Conservation (phyloP, 1,284 basidiomycete species). For the Melampsora larici-populina region DNA sequence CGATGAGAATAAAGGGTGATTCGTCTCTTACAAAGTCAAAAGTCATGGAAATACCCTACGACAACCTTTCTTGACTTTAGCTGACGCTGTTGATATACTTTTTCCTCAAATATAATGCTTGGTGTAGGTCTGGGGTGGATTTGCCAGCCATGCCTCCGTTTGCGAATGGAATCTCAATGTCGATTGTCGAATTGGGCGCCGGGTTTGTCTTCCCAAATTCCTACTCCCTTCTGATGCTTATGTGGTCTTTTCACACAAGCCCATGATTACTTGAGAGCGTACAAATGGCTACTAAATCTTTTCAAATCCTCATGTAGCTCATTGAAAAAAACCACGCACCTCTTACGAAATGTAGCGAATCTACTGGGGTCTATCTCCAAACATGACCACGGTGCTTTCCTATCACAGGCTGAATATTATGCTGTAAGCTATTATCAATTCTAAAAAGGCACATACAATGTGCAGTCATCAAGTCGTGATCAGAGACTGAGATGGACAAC, state of each 20-base stretch:
- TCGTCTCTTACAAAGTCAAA: no score
- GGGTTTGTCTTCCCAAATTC: slow-evolving; percentile 10
- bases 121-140: no score
- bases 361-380: not conserved
- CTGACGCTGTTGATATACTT: no score
- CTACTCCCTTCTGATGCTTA: not conserved
- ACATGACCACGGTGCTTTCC: not conserved
- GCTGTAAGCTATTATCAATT: slow-evolving; percentile 17
- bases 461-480: no score
- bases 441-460: not conserved
- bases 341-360: slow-evolving; percentile 29
- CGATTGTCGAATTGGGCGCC: slow-evolving; percentile 35
- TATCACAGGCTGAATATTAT: slow-evolving; percentile 41
- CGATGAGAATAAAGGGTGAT: not conserved
- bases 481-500: no score
- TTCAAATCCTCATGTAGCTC: slow-evolving; percentile 1
- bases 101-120: no score
- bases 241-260: no score
- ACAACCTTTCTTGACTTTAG: no score
- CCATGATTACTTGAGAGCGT: no score
- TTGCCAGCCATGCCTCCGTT: not conserved
- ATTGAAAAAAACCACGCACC: slow-evolving; percentile 40
- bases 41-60: no score
- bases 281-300: no score
- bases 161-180: not conserved